Conservation (phyloP, 768 basidiomycete genomes). For the Podaxis rugospora region DNA sequence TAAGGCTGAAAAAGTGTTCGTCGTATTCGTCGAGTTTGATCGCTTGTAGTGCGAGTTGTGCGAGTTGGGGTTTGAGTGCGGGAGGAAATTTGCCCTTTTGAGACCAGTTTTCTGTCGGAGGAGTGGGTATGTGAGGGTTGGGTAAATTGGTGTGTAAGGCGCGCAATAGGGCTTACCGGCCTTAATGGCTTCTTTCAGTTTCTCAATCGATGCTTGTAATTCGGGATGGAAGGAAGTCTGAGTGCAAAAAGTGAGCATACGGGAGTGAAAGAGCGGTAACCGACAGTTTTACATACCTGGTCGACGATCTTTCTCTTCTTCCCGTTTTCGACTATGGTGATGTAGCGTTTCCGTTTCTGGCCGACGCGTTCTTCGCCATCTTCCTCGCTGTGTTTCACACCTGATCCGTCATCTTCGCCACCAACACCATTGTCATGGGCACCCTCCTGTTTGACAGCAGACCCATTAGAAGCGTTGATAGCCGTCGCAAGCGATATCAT, state of each 20-base stretch:
- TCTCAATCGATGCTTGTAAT: constrained; percentile 56
- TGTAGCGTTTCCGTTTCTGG: constrained; percentile 53
- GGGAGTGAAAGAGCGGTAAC: not conserved
- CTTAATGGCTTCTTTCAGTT: constrained; percentile 58
- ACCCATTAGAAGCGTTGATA: constrained; percentile 4
- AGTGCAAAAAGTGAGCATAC: not conserved
- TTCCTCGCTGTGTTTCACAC: constrained; percentile 12
- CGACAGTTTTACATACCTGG: constrained; percentile 40
- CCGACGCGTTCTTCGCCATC: constrained; percentile 32
- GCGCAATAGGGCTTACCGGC: constrained; percentile 32
- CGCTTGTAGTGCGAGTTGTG: constrained; percentile 70
- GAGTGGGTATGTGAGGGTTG: not conserved
- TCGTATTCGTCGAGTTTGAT: constrained; percentile 85
- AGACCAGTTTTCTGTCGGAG: constrained; percentile 63
- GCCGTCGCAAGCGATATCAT: constrained; percentile 21
- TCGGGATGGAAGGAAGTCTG: constrained; percentile 70
- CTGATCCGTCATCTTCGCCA: constrained; percentile 27
- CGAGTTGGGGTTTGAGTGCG: constrained; percentile 65
- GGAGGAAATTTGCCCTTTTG: constrained; percentile 90
- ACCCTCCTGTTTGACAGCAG: constrained; percentile 26
- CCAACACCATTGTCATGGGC: constrained; percentile 49
- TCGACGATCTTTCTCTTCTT: constrained; percentile 74
- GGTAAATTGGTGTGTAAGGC: not conserved
- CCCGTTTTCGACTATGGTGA: constrained; percentile 49
- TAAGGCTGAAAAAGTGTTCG: constrained; percentile 85